phyloP scores from a whole-genome alignment of 495 filamentous ascomycete genomes.

The Aspergillus panamensis region DNA sequence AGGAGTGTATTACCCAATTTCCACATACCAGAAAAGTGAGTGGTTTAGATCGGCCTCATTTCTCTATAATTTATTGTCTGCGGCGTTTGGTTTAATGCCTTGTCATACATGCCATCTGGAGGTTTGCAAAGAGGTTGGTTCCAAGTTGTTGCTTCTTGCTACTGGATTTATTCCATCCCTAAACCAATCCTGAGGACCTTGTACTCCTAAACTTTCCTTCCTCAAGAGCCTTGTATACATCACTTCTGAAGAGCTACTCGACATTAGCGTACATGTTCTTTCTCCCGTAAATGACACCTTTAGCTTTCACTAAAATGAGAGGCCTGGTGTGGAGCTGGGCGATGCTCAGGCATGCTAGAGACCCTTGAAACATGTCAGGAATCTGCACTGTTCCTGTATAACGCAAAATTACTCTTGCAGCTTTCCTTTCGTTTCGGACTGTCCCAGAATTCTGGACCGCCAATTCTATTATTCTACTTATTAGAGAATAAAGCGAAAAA shows the following conservation, averaged over 20 bases:
- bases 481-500: neutral
- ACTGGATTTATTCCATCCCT: too few species aligned
- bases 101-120: neutral
- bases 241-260: too few species aligned
- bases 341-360: neutral
- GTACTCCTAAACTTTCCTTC: too few species aligned
- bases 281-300: neutral
- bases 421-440: neutral
- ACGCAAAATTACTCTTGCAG: neutral
- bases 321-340: neutral
- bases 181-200: too few species aligned
- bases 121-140: neutral
- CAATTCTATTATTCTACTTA: neutral
- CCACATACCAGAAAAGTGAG: neutral
- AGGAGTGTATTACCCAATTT: neutral
- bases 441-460: neutral
- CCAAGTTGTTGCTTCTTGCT: too few species aligned
- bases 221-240: too few species aligned
- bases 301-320: neutral
- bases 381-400: constrained; percentile 1
- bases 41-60: neutral
- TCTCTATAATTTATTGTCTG: neutral
- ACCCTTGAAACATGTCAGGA: constrained; percentile 1
- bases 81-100: too few species aligned
- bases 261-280: too few species aligned